Evolutionary conservation across 2,329 filamentous ascomycete species (phyloP).

Genomic region (Verticillium nubilum): DNA sequence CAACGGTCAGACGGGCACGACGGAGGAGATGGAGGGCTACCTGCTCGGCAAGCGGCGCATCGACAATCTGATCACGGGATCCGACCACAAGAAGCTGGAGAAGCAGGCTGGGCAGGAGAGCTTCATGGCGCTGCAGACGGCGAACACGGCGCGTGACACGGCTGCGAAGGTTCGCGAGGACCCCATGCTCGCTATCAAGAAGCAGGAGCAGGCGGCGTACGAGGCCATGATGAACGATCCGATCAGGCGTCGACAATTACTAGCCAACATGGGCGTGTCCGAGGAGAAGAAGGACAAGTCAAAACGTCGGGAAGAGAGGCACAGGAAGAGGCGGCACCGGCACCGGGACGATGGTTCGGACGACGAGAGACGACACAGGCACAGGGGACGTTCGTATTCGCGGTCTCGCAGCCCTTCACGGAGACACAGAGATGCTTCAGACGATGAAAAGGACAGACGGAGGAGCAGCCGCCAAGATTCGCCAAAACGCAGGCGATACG

Average conservation of each 20-base stretch:
- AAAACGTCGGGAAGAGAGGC: slow-evolving; percentile 32
- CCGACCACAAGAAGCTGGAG: slow-evolving; percentile 73
- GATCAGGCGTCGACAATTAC: slow-evolving; percentile 59
- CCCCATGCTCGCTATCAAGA: slow-evolving; percentile 88
- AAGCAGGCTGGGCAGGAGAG: slow-evolving; percentile 62
- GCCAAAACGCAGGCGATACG: slow-evolving; percentile 9
- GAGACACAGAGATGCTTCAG: slow-evolving; percentile 19
- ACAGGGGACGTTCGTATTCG: slow-evolving; percentile 38
- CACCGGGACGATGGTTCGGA: slow-evolving; percentile 37
- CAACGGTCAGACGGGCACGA: slow-evolving; percentile 66
- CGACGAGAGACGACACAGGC: slow-evolving; percentile 31
- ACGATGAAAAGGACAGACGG: slow-evolving; percentile 19
- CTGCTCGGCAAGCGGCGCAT: slow-evolving; percentile 88
- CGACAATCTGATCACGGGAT: slow-evolving; percentile 73
- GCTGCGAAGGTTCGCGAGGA: slow-evolving; percentile 85
- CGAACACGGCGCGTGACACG: slow-evolving; percentile 72
- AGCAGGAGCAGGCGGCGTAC: slow-evolving; percentile 78
- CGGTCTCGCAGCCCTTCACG: slow-evolving; percentile 36
- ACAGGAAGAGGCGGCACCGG: slow-evolving; percentile 37
- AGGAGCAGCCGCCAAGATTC: slow-evolving; percentile 18
- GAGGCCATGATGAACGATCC: slow-evolving; percentile 77
- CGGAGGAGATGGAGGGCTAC: slow-evolving; percentile 91
- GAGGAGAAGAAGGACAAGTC: slow-evolving; percentile 31
- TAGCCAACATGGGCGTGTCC: slow-evolving; percentile 56
- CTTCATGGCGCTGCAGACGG: slow-evolving; percentile 58